Conservation (phyloP, 2,329 filamentous ascomycete species). For the Leptosphaerulina australis region DNA sequence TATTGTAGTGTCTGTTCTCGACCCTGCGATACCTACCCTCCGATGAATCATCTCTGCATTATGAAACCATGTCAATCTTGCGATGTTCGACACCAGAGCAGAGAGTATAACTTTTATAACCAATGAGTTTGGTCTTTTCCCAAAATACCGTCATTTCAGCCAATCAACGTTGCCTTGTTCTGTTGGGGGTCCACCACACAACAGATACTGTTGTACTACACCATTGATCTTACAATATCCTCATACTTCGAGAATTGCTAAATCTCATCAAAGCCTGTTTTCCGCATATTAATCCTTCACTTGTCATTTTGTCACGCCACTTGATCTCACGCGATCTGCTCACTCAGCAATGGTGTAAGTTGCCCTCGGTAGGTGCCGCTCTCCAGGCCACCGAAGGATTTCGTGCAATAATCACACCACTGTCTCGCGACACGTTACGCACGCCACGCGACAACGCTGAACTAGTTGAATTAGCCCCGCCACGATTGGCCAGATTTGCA, state of each 20-base stretch:
- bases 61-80: not conserved
- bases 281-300: not conserved
- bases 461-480: not conserved
- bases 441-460: slow-evolving; percentile 12
- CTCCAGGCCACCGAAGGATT: slow-evolving; percentile 10
- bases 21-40: slow-evolving; percentile 9
- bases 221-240: not conserved
- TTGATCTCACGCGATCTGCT: slow-evolving; percentile 13
- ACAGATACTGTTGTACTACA: too few species aligned
- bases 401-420: slow-evolving; percentile 34
- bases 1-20: not conserved
- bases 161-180: too few species aligned
- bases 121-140: too few species aligned
- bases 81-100: too few species aligned
- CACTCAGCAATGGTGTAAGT: slow-evolving; percentile 5
- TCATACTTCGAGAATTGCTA: too few species aligned
- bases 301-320: slow-evolving; percentile 10
- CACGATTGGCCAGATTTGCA: not conserved
- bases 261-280: not conserved
- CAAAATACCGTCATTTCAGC: too few species aligned
- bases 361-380: slow-evolving; percentile 31
- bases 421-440: slow-evolving; percentile 22
- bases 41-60: not conserved
- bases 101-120: too few species aligned
- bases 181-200: too few species aligned